Evolutionary conservation across 1,284 basidiomycete genomes (phyloP).

Genomic region (Heterobasidion annosum): DNA sequence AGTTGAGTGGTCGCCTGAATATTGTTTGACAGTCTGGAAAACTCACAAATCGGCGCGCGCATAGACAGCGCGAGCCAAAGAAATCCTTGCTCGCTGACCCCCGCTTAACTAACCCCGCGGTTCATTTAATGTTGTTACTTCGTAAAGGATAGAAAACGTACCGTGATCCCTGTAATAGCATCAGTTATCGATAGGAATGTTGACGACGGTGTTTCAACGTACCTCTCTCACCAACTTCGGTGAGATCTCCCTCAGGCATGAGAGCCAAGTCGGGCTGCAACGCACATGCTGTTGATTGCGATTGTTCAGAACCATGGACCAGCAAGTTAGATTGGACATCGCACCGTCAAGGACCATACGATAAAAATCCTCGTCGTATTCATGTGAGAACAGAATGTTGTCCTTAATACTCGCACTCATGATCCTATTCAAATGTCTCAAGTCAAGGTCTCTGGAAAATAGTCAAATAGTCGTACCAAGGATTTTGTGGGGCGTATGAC

Average conservation of each 20-base stretch:
- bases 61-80: conserved; percentile 35
- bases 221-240: conserved; percentile 73
- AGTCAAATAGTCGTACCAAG: conserved; percentile 48
- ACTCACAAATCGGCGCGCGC: conserved; percentile 31
- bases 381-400: conserved; percentile 87
- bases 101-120: conserved; percentile 34
- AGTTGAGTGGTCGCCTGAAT: conserved; percentile 13
- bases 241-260: conserved; percentile 63
- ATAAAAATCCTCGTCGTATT: conserved; percentile 76
- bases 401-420: conserved; percentile 78
- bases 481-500: conserved; percentile 87
- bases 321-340: neutral
- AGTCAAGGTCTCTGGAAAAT: neutral
- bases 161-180: conserved; percentile 25
- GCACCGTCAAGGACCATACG: conserved; percentile 69
- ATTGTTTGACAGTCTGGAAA: conserved; percentile 14
- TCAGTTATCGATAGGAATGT: neutral
- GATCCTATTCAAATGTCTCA: conserved; percentile 43
- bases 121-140: too few relatives aligned
- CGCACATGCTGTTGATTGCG: conserved; percentile 60
- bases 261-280: conserved; percentile 74
- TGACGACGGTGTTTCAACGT: neutral
- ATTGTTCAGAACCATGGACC: neutral
- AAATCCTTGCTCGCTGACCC: conserved; percentile 61
- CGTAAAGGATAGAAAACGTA: conserved; percentile 11